Percentiles rank a stretch among this genome's conserved stretches.
phyloP scores from a whole-genome alignment of 441 rosid species.

The Daphne laureola region DNA sequence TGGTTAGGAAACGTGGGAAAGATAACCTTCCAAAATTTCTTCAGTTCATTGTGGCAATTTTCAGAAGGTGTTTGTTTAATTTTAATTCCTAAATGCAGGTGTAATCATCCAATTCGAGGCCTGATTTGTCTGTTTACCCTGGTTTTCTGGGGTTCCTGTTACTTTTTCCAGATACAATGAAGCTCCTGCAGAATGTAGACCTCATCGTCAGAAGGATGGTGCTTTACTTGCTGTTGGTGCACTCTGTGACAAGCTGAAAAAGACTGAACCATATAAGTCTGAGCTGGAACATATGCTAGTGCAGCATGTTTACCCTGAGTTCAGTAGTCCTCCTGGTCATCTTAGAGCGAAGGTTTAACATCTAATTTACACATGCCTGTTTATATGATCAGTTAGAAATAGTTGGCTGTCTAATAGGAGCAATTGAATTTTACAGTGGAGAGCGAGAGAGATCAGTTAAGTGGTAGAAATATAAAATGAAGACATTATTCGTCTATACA shows the following conservation, averaged over 20 bases:
- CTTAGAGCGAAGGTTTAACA: constrained; percentile 79
- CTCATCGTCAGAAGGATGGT: constrained; percentile 78
- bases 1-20: constrained; percentile 78
- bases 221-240: constrained; percentile 89
- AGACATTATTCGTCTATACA: no score
- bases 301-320: constrained; percentile 94
- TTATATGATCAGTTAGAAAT: background rate
- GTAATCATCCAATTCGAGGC: constrained; percentile 10
- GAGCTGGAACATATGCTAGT: constrained; percentile 86
- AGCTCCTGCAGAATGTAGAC: constrained; percentile 48
- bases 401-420: no score
- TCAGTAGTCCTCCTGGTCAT: constrained; percentile 80
- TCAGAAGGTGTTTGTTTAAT: constrained; percentile 40
- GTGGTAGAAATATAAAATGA: no score
- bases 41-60: constrained; percentile 62
- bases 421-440: no score
- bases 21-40: constrained; percentile 66
- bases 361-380: background rate
- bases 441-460: no score
- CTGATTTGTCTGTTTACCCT: constrained; percentile 1
- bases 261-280: constrained; percentile 82
- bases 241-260: constrained; percentile 86
- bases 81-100: background rate
- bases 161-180: constrained; percentile 46
- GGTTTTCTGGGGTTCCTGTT: background rate